A percentile compares a stretch with the other conserved stretches of the same genome.
Conservation (phyloP, 805 yeast genomes). For the Starmerella sirachaensis region DNA sequence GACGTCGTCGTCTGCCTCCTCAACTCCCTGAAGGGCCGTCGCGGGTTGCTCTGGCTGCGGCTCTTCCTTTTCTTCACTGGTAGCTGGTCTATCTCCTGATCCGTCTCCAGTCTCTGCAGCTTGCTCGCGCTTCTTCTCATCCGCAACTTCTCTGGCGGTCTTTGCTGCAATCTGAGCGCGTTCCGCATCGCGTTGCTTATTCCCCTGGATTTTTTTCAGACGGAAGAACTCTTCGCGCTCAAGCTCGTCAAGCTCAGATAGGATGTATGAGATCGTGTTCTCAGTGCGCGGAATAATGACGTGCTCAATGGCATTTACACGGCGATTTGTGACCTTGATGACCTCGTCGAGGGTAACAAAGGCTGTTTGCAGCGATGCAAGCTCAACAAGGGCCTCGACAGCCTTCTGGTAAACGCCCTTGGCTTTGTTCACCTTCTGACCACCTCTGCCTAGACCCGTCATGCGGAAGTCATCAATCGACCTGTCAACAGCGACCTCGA, state of each 20-base stretch:
- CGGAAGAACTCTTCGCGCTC: constrained; percentile 97
- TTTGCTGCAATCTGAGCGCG: constrained; percentile 18
- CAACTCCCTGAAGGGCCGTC: constrained; percentile 7
- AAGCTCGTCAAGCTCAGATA: constrained; percentile 90
- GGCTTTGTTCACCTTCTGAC: constrained; percentile 94
- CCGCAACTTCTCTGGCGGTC: constrained; percentile 6
- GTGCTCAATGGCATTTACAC: constrained; percentile 97
- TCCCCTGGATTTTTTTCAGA: constrained; percentile 89
- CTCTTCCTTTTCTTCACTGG: neutral
- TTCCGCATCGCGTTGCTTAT: constrained; percentile 61
- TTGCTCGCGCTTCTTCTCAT: constrained; percentile 12
- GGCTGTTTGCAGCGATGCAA: constrained; percentile 94
- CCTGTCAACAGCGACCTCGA: constrained; percentile 73
- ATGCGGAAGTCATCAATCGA: constrained; percentile 84
- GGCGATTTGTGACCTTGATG: constrained; percentile 92
- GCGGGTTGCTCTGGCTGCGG: neutral
- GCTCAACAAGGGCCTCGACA: constrained; percentile 91
- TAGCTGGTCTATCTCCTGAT: constrained; percentile 15
- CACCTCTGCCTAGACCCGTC: constrained; percentile 97
- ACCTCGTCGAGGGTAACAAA: constrained; percentile 94
- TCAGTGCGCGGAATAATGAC: constrained; percentile 96
- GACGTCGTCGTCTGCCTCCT: constrained; percentile 20
- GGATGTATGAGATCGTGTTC: constrained; percentile 82
- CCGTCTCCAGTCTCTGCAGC: constrained; percentile 25
- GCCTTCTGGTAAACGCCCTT: constrained; percentile 87